phyloP scores from a whole-genome alignment of 352 stramenopile genomes.

The Pythium utonaiense region DNA sequence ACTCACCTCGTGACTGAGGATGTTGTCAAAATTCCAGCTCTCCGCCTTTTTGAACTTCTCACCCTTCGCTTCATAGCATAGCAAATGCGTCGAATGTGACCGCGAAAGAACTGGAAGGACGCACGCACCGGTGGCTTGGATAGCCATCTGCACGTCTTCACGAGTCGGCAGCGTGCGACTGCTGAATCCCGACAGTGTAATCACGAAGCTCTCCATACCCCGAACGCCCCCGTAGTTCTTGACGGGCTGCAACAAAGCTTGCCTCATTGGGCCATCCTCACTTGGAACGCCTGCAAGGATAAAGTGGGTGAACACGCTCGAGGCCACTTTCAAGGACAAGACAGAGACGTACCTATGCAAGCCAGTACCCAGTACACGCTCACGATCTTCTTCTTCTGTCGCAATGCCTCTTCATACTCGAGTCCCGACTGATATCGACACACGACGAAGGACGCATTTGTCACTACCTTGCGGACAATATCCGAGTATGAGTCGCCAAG shows the following conservation, averaged over 20 bases:
- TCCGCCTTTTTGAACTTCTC: conserved; percentile 86
- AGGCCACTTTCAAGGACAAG: background rate
- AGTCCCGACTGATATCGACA: conserved; percentile 76
- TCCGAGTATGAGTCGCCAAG: conserved; percentile 68
- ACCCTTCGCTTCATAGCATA: conserved; percentile 71
- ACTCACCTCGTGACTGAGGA: conserved; percentile 76
- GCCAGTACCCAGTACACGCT: conserved; percentile 81
- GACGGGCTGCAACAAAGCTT: conserved; percentile 59
- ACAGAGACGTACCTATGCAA: conserved; percentile 26
- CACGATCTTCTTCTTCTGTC: conserved; percentile 67
- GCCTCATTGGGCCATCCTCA: conserved; percentile 23
- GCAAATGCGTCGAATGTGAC: conserved; percentile 77
- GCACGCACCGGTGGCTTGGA: conserved; percentile 79
- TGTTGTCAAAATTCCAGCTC: conserved; percentile 78
- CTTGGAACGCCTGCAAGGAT: conserved; percentile 17
- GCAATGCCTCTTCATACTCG: conserved; percentile 75
- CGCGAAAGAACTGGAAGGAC: conserved; percentile 79
- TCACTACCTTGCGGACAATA: conserved; percentile 73
- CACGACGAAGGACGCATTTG: conserved; percentile 77
- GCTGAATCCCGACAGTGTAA: conserved; percentile 83
- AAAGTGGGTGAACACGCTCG: too few relatives aligned
- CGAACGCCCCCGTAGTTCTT: conserved; percentile 59
- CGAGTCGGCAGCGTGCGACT: conserved; percentile 68
- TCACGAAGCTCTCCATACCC: conserved; percentile 77
- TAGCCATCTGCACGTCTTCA: conserved; percentile 81